These are phyloP conservation scores for Ceratocystis diversiconidia DNA, from an alignment of 2,329 filamentous ascomycete species.

Conservation along the genomic window DNA sequence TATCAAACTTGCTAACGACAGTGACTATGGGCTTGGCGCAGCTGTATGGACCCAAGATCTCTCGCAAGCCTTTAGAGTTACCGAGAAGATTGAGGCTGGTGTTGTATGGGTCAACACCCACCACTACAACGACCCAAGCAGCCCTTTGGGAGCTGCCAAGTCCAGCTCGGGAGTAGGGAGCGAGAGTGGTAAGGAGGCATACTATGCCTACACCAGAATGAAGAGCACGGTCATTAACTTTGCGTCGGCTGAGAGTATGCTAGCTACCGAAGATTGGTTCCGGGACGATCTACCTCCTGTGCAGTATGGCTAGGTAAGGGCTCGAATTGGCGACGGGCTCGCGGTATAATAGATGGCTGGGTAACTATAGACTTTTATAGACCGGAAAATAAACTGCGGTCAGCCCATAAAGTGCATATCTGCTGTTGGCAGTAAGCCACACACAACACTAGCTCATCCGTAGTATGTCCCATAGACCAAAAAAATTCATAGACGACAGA, in stretches of 20 bases:
- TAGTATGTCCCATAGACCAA: too few species aligned
- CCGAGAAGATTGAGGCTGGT: conserved; percentile 42
- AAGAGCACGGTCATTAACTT: conserved; percentile 61
- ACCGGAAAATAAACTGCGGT: too few species aligned
- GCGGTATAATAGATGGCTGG: too few species aligned
- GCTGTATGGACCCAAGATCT: conserved; percentile 44
- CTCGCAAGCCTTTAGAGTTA: conserved; percentile 30
- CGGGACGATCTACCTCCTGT: conserved; percentile 41
- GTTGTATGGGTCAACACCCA: conserved; percentile 49
- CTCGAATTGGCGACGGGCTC: too few species aligned
- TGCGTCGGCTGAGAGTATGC: conserved; percentile 37
- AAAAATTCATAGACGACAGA: too few species aligned
- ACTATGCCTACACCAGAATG: conserved; percentile 41
- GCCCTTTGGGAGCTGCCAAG: conserved; percentile 54
- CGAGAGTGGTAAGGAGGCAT: conserved; percentile 56
- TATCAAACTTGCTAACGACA: conserved; percentile 28
- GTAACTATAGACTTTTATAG: too few species aligned
- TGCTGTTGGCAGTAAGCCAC: too few species aligned
- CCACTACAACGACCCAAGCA: conserved; percentile 57
- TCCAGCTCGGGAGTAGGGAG: conserved; percentile 52
- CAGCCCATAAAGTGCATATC: too few species aligned
- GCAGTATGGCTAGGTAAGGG: conserved; percentile 6
- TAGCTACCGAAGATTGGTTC: conserved; percentile 53
- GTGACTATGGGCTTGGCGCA: conserved; percentile 40
- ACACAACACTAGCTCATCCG: too few species aligned